Conservation (phyloP, 2,329 filamentous ascomycete genomes). For the Colletotrichum sp. region DNA sequence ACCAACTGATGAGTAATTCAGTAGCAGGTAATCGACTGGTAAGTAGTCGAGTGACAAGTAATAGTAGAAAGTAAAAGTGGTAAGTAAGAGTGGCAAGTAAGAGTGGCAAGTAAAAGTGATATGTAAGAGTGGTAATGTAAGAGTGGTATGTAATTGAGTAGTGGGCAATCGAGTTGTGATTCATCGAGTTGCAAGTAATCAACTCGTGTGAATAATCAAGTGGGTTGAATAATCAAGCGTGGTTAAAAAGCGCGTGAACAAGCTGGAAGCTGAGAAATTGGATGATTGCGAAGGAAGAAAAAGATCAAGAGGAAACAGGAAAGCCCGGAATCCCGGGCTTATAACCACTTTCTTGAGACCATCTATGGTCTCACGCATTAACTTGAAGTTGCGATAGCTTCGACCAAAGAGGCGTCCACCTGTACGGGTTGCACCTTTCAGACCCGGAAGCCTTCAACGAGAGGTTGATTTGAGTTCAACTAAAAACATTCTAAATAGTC, state of each 20-base stretch:
- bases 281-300: neutral
- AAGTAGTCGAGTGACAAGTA: neutral
- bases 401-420: neutral
- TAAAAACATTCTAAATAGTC: neutral
- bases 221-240: neutral
- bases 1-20: neutral
- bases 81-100: neutral
- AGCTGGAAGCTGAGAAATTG: neutral
- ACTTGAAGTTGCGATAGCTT: neutral
- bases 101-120: too few relatives aligned
- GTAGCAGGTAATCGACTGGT: neutral
- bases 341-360: neutral
- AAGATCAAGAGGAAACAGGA: neutral
- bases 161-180: neutral
- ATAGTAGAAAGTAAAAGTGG: neutral
- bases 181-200: neutral
- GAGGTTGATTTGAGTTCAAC: neutral
- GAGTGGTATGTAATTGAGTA: neutral
- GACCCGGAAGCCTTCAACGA: neutral
- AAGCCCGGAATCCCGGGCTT: neutral
- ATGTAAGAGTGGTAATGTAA: too few relatives aligned
- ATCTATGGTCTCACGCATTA: neutral
- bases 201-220: neutral
- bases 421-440: neutral
- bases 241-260: neutral